Conservation (phyloP, 2,329 filamentous ascomycete species). For the Biscogniauxia sp. region DNA sequence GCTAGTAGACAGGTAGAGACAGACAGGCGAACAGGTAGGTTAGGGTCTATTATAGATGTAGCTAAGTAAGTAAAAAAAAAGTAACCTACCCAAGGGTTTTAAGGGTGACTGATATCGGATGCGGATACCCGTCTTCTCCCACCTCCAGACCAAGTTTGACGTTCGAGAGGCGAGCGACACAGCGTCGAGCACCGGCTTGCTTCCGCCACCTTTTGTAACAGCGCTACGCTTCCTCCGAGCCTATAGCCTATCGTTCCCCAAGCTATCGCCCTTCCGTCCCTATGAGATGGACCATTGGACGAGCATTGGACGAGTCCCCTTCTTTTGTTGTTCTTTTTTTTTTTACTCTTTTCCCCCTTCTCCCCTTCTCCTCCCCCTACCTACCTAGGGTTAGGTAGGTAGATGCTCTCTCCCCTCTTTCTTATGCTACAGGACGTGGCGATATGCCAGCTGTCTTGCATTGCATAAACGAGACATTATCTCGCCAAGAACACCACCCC, state of each 20-base stretch:
- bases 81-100: no score
- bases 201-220: slow-evolving; percentile 10
- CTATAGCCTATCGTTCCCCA: slow-evolving; percentile 8
- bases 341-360: not conserved
- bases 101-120: not conserved
- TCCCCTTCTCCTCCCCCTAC: no score
- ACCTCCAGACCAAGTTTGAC: not conserved
- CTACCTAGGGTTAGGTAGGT: no score
- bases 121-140: not conserved
- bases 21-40: no score
- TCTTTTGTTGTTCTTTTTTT: not conserved
- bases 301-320: no score
- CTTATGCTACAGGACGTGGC: slow-evolving; percentile 26
- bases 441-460: slow-evolving; percentile 37
- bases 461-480: slow-evolving; percentile 35
- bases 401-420: not conserved
- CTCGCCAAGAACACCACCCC: slow-evolving; percentile 7
- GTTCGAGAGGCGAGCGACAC: not conserved
- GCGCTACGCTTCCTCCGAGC: slow-evolving; percentile 6
- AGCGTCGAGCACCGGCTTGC: slow-evolving; percentile 1
- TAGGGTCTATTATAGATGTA: no score
- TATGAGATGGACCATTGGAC: not conserved
- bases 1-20: no score
- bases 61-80: no score
- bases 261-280: not conserved